Evolutionary conservation across 306 rosid species (phyloP), one percentile per base, ranked within the genome.

Genomic region (Amphicarpaea edgeworthii): DNA sequence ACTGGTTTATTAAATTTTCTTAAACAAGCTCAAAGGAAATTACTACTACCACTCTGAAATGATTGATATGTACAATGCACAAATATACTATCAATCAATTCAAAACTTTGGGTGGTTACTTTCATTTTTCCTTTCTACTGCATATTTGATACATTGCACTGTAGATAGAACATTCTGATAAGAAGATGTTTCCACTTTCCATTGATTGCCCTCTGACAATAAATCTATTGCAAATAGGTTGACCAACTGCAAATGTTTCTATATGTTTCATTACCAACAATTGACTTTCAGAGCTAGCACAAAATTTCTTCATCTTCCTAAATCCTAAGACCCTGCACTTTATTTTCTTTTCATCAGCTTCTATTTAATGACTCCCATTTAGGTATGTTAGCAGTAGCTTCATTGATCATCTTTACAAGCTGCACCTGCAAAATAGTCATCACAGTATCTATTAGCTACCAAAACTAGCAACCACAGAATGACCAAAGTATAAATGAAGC

Each of bases 351-450:
- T 23, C 59, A 53, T 77, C 65, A 64, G 62, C 72, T 78, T 71
- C 81, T 75, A 14, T 68, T 83, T 74, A 73, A 63, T 15, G 70
- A 62, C 49, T 81, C 85, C 89, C 88, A 83, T 65, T 83, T 83
- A 26, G 82, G 88, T 74, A 90, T 84, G 71, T 88, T 82, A 23
- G 87, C 86, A 20, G 90, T 79, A 77, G 92, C 89, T 74, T 90
- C 90, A 41, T 90, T 84, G 43, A 87, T 86, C 92, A 84, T 77
- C 79, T 85, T 88, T 77, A 90, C 96, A 47, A 88, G 89, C 77
- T 81, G 72, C 54, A 79, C 86, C 92, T 88, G 88, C 85, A 82
- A 34, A 34, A 77, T 40, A 49, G 59, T 51, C 28, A 78, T 70
- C 55, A 55, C n/a, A 17, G 12, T 59, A 40, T 72, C 42, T 24